Percentiles rank a stretch among this genome's conserved stretches.
Conservation (phyloP, 306 rosid genomes). For the Alnus glutinosa region DNA sequence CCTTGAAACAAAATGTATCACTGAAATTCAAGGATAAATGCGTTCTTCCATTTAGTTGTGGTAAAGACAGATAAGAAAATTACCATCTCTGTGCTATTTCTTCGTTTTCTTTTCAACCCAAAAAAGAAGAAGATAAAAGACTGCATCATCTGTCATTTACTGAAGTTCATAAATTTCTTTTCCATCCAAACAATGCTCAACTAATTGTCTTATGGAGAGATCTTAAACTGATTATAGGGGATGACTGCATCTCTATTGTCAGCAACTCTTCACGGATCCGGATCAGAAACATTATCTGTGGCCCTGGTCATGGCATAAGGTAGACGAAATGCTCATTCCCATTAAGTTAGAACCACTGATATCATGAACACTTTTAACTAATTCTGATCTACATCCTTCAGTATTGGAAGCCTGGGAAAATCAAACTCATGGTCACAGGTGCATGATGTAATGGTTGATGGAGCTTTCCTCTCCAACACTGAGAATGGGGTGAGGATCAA, state of each 20-base stretch:
- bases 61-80: background rate
- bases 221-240: conserved; percentile 56
- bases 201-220: background rate
- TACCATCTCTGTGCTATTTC: background rate
- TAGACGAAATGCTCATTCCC: conserved; percentile 25
- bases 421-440: conserved; percentile 60
- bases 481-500: conserved; percentile 87
- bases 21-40: background rate
- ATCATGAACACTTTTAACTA: conserved; percentile 18
- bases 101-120: background rate
- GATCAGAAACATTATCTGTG: conserved; percentile 68
- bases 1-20: background rate
- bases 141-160: background rate
- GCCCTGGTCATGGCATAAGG: conserved; percentile 99
- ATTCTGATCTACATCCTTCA: conserved; percentile 37
- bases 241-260: conserved; percentile 90
- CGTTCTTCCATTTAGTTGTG: background rate
- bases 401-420: conserved; percentile 98
- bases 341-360: conserved; percentile 1
- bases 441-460: conserved; percentile 55
- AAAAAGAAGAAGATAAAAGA: background rate
- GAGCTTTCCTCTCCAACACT: conserved; percentile 64
- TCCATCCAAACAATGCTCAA: background rate
- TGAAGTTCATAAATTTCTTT: background rate
- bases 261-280: conserved; percentile 68